These are phyloP conservation scores for Claviceps quebecensis DNA, from an alignment of 2,329 filamentous ascomycete species.

Conservation along the genomic window DNA sequence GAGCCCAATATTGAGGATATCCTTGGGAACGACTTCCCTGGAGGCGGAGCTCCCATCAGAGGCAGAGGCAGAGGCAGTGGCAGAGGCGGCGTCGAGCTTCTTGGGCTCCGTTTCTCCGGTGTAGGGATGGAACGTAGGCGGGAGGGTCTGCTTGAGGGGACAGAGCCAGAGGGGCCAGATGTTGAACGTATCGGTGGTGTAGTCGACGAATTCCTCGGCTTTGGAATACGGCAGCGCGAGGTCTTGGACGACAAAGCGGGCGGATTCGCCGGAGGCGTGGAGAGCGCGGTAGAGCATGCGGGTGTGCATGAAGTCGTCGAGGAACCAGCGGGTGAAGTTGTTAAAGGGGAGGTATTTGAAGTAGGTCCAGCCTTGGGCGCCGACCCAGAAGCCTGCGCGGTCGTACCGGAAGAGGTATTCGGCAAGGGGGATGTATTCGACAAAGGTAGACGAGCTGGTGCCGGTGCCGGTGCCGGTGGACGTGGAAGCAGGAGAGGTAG, in stretches of 20 bases:
- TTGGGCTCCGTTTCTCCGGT: slow-evolving; percentile 21
- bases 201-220: slow-evolving; percentile 39
- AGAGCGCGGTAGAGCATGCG: slow-evolving; percentile 61
- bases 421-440: slow-evolving; percentile 50
- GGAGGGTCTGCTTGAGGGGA: slow-evolving; percentile 33
- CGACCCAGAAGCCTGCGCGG: slow-evolving; percentile 63
- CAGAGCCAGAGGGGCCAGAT: slow-evolving; percentile 51
- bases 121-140: slow-evolving; percentile 43
- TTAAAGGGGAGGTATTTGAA: slow-evolving; percentile 53
- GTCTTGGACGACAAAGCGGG: slow-evolving; percentile 55
- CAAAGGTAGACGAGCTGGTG: background rate
- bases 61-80: background rate
- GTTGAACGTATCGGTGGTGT: slow-evolving; percentile 32
- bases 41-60: background rate
- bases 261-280: slow-evolving; percentile 51
- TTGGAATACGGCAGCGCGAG: slow-evolving; percentile 42
- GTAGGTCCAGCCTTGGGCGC: slow-evolving; percentile 50
- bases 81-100: background rate
- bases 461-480: background rate
- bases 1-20: slow-evolving; percentile 52
- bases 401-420: slow-evolving; percentile 70
- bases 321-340: slow-evolving; percentile 48
- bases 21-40: slow-evolving; percentile 8
- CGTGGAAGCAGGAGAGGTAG: slow-evolving; percentile 4
- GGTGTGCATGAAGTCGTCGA: slow-evolving; percentile 61